Evolutionary conservation across 2,329 filamentous ascomycete species (phyloP), one percentile per base, ranked within the genome.

Genomic region (Colletotrichum noveboracense): DNA sequence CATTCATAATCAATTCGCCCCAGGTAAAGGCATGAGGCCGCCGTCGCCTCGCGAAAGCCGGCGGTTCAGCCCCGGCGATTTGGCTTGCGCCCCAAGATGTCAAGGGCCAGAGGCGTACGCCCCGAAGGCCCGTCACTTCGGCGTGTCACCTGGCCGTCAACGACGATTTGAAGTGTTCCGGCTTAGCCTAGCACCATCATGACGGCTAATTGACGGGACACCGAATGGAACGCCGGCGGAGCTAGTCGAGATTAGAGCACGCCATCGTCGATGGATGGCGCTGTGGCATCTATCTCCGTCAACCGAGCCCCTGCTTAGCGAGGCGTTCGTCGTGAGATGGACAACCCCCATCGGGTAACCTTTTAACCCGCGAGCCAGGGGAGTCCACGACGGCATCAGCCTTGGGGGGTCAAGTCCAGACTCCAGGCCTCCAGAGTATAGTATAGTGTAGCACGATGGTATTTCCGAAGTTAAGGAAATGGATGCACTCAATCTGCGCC

Each of bases 311-410:
- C 65, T 56, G 14, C 43, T 16, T 9, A 24, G 34, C 43, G 56
- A 69, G 55, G 64, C 21, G 74, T 76, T 76, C 70, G 21, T 72
- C 73, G 74, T 65, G 58, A 76, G 67, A 58, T 61, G 16, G 36
- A 52, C 64, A 65, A 52, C 36, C 67, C 16, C 56, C 56, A 70
- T 52, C 55, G 58, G 64, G 64, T 43, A 61, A 73, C 64, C 26
- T 68, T 73, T 58, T 10, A 13, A 30, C 43, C 34, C 48, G 10
- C 32, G 48, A 60, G 21, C 70, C 34, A 32, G 70, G 56, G n/a
- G 28, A 68, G 18, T 58, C 64, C 26, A 28, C 26, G 21, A 48
- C 10, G 26, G 21, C 55, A 55, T 32, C 16, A 48, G 64, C 30
- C 18, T 21, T 66, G 30, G 12, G 38, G 38, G n/a, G n/a, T 9